Conservation (phyloP, 2,329 filamentous ascomycete genomes). For the Botryosphaeria dothidea region DNA sequence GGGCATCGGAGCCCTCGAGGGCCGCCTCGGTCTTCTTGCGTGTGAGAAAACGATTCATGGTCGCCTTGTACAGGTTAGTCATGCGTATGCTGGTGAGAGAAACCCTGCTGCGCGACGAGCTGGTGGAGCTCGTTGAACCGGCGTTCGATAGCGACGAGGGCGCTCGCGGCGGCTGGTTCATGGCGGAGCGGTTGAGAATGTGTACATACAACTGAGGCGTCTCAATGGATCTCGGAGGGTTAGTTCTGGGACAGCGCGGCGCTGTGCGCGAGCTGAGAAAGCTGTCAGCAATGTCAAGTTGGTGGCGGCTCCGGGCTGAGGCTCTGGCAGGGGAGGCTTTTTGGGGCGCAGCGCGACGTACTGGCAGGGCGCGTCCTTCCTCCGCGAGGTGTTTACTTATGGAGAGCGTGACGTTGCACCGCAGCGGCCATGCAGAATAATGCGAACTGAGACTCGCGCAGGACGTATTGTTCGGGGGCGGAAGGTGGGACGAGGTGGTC, state of each 20-base stretch:
- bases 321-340: not conserved
- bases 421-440: conserved; percentile 20
- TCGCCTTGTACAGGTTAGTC: conserved; percentile 24
- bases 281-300: not conserved
- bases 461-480: not conserved
- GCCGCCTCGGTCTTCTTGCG: conserved; percentile 71
- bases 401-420: conserved; percentile 19
- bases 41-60: conserved; percentile 76
- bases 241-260: conserved; percentile 1
- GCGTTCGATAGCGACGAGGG: not conserved
- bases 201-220: conserved; percentile 12
- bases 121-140: not conserved
- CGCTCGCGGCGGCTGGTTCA: not conserved
- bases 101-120: conserved; percentile 8
- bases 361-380: conserved; percentile 10
- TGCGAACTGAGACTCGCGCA: not conserved
- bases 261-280: not conserved
- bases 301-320: not conserved
- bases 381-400: conserved; percentile 15
- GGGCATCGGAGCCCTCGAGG: conserved; percentile 25
- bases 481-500: not conserved
- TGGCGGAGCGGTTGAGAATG: not conserved
- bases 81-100: conserved; percentile 1
- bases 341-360: conserved; percentile 9
- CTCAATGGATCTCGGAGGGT: conserved; percentile 7